Evolutionary conservation across 2,329 filamentous ascomycete species (phyloP).

Genomic region (Fusarium sp.): DNA sequence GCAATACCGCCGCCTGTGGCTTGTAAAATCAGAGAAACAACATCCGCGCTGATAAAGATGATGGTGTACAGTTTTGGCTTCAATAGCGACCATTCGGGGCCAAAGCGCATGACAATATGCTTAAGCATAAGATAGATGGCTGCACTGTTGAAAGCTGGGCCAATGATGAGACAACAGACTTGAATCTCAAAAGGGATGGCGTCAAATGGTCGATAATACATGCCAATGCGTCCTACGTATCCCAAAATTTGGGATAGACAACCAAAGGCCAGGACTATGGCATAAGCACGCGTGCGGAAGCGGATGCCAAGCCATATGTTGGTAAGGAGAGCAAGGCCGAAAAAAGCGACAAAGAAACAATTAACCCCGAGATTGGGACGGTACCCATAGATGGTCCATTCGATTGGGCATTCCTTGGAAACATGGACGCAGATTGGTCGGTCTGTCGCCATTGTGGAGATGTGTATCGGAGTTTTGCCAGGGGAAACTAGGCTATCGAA

Average conservation of each 20-base stretch:
- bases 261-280: constrained; percentile 4
- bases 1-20: constrained; percentile 21
- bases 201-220: constrained; percentile 21
- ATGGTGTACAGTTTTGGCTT: constrained; percentile 26
- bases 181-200: constrained; percentile 10
- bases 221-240: constrained; percentile 4
- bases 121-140: constrained; percentile 28
- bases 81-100: constrained; percentile 11
- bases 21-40: constrained; percentile 11
- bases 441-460: not conserved
- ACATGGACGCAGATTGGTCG: not conserved
- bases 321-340: not conserved
- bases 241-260: constrained; percentile 7
- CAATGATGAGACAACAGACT: constrained; percentile 23
- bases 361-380: constrained; percentile 16
- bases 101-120: constrained; percentile 16
- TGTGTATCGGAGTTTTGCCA: too few species aligned
- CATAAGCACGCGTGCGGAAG: constrained; percentile 18
- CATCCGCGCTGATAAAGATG: constrained; percentile 17
- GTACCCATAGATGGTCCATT: constrained; percentile 5
- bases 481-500: not conserved
- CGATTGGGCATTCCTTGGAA: constrained; percentile 9
- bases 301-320: constrained; percentile 17
- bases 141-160: constrained; percentile 24
- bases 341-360: not conserved